Conservation (phyloP, 345 rosid species). For the Ceriops tagal region DNA sequence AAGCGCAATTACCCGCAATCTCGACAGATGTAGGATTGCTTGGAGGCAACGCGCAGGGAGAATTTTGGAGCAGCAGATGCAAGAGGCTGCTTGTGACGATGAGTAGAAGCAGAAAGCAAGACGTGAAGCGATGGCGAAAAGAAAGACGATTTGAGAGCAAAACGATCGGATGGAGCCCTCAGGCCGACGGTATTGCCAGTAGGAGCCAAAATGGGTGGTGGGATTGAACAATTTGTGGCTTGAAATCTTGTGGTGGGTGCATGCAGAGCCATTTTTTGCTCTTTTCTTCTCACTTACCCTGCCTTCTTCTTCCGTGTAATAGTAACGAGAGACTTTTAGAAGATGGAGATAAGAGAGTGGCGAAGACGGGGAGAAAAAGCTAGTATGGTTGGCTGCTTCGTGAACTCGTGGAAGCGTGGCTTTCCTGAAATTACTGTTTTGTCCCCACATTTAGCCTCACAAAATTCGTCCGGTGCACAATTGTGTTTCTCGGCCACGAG, state of each 20-base stretch:
- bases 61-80: constrained; percentile 44
- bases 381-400: not conserved
- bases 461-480: too few species aligned
- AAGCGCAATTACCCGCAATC: constrained; percentile 68
- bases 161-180: constrained; percentile 31
- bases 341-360: constrained; percentile 30
- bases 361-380: constrained; percentile 2
- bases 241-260: constrained; percentile 28
- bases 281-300: constrained; percentile 10
- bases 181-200: constrained; percentile 32
- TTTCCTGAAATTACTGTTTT: constrained; percentile 9
- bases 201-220: constrained; percentile 36
- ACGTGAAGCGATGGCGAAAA: constrained; percentile 47
- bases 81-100: constrained; percentile 5
- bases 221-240: constrained; percentile 12
- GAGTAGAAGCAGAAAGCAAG: constrained; percentile 32
- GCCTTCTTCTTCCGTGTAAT: not conserved
- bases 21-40: constrained; percentile 84
- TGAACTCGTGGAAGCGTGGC: constrained; percentile 41
- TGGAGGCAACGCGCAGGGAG: constrained; percentile 81
- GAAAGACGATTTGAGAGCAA: constrained; percentile 54
- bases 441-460: too few species aligned
- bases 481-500: too few species aligned
- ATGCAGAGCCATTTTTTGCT: constrained; percentile 39
- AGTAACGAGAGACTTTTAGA: not conserved